Conservation (phyloP, 331 rosid genomes). For the Quercus lobata region DNA sequence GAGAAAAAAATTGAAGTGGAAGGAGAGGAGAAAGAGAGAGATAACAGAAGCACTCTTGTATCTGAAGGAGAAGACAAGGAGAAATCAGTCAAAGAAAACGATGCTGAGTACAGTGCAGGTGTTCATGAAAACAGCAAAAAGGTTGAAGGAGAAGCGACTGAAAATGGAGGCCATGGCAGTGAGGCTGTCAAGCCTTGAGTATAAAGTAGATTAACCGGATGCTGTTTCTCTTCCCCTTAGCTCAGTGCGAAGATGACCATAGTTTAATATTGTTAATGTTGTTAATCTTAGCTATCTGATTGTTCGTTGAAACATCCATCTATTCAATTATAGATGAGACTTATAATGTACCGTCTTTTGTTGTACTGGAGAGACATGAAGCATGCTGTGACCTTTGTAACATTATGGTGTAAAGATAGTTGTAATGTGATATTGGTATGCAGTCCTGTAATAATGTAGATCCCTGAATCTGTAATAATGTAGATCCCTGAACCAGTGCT, state of each 20-base stretch:
- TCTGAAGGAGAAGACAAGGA: conserved; percentile 46
- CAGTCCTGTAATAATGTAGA: conserved; percentile 31
- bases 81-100: conserved; percentile 38
- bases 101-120: conserved; percentile 31
- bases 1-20: conserved; percentile 39
- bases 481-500: not conserved
- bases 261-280: conserved; percentile 34
- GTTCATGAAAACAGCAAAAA: conserved; percentile 38
- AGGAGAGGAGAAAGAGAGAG: conserved; percentile 41
- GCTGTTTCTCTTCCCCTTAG: conserved; percentile 36
- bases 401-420: conserved; percentile 46
- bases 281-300: conserved; percentile 53
- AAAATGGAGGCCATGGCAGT: conserved; percentile 44
- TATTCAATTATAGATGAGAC: conserved; percentile 57
- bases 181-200: conserved; percentile 29
- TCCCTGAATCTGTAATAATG: conserved; percentile 23
- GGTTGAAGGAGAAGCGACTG: conserved; percentile 41
- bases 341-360: conserved; percentile 47
- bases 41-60: conserved; percentile 16
- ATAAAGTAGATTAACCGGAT: conserved; percentile 26
- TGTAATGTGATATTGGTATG: conserved; percentile 47
- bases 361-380: conserved; percentile 48
- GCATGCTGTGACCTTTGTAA: conserved; percentile 44
- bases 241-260: conserved; percentile 44
- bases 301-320: conserved; percentile 54